Percentiles rank a stretch among this genome's conserved stretches.
These are phyloP conservation scores for Ceratobasidium sp. DNA, from an alignment of 1,284 basidiomycete genomes.

Conservation along the genomic window DNA sequence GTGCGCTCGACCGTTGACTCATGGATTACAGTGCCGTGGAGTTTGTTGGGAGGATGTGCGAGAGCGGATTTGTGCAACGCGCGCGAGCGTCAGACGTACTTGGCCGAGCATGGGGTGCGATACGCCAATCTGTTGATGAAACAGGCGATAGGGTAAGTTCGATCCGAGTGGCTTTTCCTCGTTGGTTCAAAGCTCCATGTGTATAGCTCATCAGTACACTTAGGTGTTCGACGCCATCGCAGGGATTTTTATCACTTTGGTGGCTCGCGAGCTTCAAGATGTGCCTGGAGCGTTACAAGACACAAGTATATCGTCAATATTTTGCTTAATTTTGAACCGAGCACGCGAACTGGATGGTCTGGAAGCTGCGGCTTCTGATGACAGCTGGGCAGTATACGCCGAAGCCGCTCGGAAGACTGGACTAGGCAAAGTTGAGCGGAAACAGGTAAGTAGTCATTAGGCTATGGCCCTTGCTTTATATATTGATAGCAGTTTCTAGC, in stretches of 20 bases:
- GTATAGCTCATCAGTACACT: conserved; percentile 1
- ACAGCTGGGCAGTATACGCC: conserved; percentile 34
- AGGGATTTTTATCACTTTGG: conserved; percentile 63
- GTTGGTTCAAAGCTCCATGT: background rate
- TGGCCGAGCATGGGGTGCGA: conserved; percentile 66
- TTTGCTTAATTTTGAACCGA: conserved; percentile 33
- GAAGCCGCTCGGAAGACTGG: conserved; percentile 39
- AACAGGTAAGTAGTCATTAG: conserved; percentile 26
- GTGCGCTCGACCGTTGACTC: background rate
- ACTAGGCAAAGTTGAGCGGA: conserved; percentile 44
- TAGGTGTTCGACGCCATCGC: conserved; percentile 68
- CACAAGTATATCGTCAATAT: conserved; percentile 17
- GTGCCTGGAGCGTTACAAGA: conserved; percentile 55
- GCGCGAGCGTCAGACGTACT: conserved; percentile 76
- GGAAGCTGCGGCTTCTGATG: conserved; percentile 40
- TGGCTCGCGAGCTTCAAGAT: conserved; percentile 62
- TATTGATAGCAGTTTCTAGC: conserved; percentile 50
- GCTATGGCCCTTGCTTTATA: conserved; percentile 9
- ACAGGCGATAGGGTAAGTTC: conserved; percentile 37
- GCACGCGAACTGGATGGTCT: conserved; percentile 25
- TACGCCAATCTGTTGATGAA: conserved; percentile 60
- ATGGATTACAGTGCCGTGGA: conserved; percentile 62
- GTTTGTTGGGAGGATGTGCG: conserved; percentile 72
- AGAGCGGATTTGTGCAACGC: conserved; percentile 72
- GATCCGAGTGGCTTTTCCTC: background rate